Conservation (phyloP, 495 filamentous ascomycete species). For the Neurospora sp. region DNA sequence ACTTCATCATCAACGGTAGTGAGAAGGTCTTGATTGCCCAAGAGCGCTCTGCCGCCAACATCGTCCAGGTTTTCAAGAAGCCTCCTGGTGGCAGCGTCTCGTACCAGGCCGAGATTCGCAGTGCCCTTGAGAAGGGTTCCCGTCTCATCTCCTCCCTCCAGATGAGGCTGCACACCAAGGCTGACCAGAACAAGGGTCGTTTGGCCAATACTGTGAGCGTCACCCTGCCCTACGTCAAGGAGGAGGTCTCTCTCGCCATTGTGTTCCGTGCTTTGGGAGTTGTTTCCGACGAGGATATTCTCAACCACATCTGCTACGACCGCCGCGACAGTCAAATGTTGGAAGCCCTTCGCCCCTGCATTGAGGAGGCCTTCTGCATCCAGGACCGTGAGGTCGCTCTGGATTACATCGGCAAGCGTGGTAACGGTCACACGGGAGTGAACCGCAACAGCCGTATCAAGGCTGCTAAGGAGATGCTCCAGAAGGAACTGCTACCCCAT, state of each 20-base stretch:
- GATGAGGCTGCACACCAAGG: conserved; percentile 79
- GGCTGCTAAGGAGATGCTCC: conserved; percentile 85
- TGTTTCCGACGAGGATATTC: conserved; percentile 94
- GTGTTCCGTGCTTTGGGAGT: conserved; percentile 94
- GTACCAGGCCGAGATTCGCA: conserved; percentile 90
- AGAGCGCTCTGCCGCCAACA: conserved; percentile 94
- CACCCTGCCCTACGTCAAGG: conserved; percentile 84
- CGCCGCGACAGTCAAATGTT: conserved; percentile 92
- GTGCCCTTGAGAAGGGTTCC: conserved; percentile 91
- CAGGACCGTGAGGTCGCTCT: conserved; percentile 93
- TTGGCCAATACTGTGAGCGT: conserved; percentile 83
- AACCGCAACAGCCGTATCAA: conserved; percentile 80
- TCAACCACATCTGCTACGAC: conserved; percentile 96
- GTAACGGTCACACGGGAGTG: conserved; percentile 52
- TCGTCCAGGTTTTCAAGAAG: conserved; percentile 98
- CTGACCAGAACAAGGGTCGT: conserved; percentile 62
- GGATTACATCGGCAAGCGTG: conserved; percentile 90
- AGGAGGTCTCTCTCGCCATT: conserved; percentile 84
- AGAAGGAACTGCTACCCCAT: conserved; percentile 93
- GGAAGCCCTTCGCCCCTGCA: conserved; percentile 91
- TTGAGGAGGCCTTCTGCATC: conserved; percentile 92
- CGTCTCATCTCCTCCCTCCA: conserved; percentile 82
- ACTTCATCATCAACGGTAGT: conserved; percentile 99
- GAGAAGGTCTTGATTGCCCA: conserved; percentile 98
- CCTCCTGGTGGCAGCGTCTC: conserved; percentile 76